Evolutionary conservation across 2,329 filamentous ascomycete species (phyloP).

Genomic region (Onygenales sp.): DNA sequence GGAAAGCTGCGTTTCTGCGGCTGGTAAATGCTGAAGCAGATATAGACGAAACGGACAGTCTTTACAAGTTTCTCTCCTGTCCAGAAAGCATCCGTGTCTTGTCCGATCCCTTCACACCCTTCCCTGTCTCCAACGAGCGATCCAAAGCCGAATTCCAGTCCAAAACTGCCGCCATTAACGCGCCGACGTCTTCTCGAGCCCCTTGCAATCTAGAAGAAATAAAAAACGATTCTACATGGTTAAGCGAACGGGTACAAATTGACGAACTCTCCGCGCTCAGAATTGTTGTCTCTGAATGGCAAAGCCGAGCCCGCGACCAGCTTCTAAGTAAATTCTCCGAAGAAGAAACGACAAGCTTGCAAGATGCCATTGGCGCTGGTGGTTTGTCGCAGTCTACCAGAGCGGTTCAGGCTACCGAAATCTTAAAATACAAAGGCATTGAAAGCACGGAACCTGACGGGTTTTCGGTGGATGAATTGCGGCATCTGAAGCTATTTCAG

Average conservation of each 20-base stretch:
- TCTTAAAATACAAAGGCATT: conserved; percentile 21
- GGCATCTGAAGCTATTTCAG: conserved; percentile 58
- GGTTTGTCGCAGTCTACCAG: conserved; percentile 8
- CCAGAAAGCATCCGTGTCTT: conserved; percentile 59
- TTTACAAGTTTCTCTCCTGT: conserved; percentile 64
- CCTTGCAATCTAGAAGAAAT: conserved; percentile 67
- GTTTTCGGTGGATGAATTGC: conserved; percentile 54
- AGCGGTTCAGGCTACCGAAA: conserved; percentile 19
- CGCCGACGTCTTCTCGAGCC: conserved; percentile 57
- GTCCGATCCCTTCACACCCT: conserved; percentile 58
- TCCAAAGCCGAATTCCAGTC: conserved; percentile 68
- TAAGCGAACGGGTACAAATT: conserved; percentile 67
- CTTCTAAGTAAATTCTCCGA: conserved; percentile 63
- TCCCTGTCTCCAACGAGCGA: conserved; percentile 51
- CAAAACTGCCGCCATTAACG: conserved; percentile 77
- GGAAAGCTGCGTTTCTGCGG: conserved; percentile 47
- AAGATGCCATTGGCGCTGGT: conserved; percentile 47
- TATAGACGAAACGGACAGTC: conserved; percentile 44
- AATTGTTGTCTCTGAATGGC: conserved; percentile 72
- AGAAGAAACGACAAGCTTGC: conserved; percentile 67
- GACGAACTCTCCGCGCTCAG: conserved; percentile 77
- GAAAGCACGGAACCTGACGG: conserved; percentile 24
- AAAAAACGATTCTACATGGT: conserved; percentile 77
- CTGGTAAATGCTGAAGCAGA: conserved; percentile 32
- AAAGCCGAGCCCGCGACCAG: conserved; percentile 64